Percentiles rank a stretch among this genome's conserved stretches.
Conservation (phyloP, 1,284 basidiomycete species). For the Ceratobasidium theobromae region DNA sequence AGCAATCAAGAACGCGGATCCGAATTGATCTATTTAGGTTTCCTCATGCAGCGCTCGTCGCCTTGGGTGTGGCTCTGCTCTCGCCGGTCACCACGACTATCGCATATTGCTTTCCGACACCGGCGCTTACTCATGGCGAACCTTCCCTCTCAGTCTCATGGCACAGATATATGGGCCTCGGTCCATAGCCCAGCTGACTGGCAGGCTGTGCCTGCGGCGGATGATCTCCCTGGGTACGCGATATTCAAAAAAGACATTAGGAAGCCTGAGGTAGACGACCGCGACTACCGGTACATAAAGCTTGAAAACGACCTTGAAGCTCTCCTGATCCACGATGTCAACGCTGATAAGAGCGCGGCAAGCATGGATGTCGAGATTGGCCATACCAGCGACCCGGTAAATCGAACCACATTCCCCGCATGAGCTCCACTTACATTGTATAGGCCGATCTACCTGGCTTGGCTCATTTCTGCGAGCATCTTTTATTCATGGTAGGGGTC, state of each 20-base stretch:
- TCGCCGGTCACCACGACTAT: constrained; percentile 12
- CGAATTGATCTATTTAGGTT: neutral
- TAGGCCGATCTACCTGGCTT: constrained; percentile 85
- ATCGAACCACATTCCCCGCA: constrained; percentile 42
- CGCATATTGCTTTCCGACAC: neutral
- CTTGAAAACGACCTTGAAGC: constrained; percentile 88
- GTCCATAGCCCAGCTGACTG: neutral
- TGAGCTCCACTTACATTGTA: constrained; percentile 7
- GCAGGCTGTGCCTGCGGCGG: constrained; percentile 10
- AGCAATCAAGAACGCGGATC: neutral
- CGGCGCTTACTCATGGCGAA: neutral
- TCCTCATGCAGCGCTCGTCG: constrained; percentile 20
- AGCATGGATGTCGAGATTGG: constrained; percentile 95
- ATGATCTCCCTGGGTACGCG: constrained; percentile 36
- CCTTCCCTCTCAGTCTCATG: neutral
- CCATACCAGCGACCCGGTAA: constrained; percentile 88
- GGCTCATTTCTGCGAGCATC: constrained; percentile 93
- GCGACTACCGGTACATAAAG: constrained; percentile 78
- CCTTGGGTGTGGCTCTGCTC: constrained; percentile 22
- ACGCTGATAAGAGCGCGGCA: constrained; percentile 93
- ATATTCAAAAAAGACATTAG: constrained; percentile 69
- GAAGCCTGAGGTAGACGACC: constrained; percentile 74
- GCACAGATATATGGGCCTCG: neutral
- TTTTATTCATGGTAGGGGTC: constrained; percentile 84
- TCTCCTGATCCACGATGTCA: constrained; percentile 81